Evolutionary conservation across 768 basidiomycete genomes (phyloP), one percentile per base, ranked within the genome.

Genomic region (Paxillus rubicundulus): DNA sequence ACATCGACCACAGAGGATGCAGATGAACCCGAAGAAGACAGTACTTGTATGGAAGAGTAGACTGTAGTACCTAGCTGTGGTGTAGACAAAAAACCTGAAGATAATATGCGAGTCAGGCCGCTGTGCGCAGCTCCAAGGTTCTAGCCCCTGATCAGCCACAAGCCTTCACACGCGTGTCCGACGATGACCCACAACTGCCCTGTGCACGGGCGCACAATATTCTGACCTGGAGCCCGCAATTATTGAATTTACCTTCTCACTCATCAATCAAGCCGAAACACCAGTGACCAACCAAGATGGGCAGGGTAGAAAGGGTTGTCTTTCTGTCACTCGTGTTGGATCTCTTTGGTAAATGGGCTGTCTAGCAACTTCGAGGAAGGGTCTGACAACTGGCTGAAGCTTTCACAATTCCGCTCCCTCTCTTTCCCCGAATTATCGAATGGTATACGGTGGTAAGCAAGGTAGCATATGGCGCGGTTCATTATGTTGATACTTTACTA

Each of bases 401-500:
- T 12, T 96, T 95, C 70, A 97, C 92, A 20, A 89, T 96, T 42
- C 94, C 93, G 9, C 78, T 98, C n/a, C 96, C 96, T 18, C 81
- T 98, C 28, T 98, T 98, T 70, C 96, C 96, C n/a, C 84, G 95
- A n/a, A 77, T 98, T 45, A 94, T 97, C 39, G 87, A 95, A 72
- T 93, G 89, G 89, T 95, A 93, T 66, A 86, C 85, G 1, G 69
- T 82, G 65, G 89, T 87, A 58, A 61, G 81, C 69, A 38, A 14
- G 9, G 7, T 13, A 30, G 17, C 30, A 4, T 32, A 8, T 16
- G n/a, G 8, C n/a, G 14, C 40, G n/a, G 37, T 34, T 12, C 8
- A 14, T 6, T 9, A n/a, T 41, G 1, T 49, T 54, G 24, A 58
- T 4, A 47, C 49, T 51, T 45, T 10, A 42, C 28, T 62, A 92